Base-by-base conservation (phyloP, 192 early-diverging fungal genomes). In the Entomortierella lignicola region DNA sequence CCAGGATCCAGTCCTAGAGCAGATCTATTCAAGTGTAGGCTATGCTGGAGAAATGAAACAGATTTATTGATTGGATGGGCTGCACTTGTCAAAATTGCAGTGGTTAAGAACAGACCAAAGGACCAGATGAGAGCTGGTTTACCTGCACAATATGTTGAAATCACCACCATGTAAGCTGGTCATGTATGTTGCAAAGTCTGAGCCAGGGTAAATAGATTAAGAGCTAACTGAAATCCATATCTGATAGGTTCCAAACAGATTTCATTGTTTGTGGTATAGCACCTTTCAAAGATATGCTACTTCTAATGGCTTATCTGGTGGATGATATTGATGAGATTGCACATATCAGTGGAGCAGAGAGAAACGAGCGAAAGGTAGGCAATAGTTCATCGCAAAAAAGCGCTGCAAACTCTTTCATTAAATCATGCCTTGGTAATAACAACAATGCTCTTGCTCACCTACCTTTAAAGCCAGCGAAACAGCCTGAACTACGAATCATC, bases 1-100 rank as follows among this genome's bases (percentile, higher is more conserved):
- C 92, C 95, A 4, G 85, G 85, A 30, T 87, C 86, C 27, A 94
- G 91, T 66, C 95, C 96, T 3, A 69, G 87, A 77, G 82, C 82
- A 15, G 97, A 99, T 68, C 83, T 97, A 23, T 98, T 92, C 72
- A 85, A 88, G 32, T 96, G 94, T 61, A 89, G 94, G 47, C 68
- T 99, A 54, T 89, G 89, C 71, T 99, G 98, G 98, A 91, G 89
- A 59, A 87, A 89, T 43, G 89, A 91, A 30, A 84, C 69, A 18
- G 91, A 91, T 7, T 81, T 99, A 47, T 70, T 98, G 20, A 91
- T 98, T 61, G 98, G 95, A 0, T 99, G 98, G 98, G 98, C 94
- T 10, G 92, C 98, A 70, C 89, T 85, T 60, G 94, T 99, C 42
- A 97, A 94, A 70, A 86, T 98, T 13, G 93, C 93, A 18, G 82